Percentiles rank a stretch among this genome's conserved stretches.
phyloP scores from a whole-genome alignment of 2,329 filamentous ascomycete species.

The Coniochaeta hoffmannii region DNA sequence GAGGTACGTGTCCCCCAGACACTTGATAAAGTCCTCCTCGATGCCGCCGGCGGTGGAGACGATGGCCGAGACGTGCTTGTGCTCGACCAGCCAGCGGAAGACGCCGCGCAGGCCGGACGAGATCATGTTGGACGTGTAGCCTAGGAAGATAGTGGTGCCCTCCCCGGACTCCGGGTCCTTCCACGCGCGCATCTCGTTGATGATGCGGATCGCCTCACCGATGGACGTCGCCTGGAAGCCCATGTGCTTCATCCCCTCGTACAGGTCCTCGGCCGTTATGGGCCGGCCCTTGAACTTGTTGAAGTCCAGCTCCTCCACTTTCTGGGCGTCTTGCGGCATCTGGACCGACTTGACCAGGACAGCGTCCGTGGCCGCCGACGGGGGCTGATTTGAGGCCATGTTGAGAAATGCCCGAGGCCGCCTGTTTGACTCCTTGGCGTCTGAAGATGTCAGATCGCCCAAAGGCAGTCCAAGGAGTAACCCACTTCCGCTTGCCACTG shows the following conservation, averaged over 20 bases:
- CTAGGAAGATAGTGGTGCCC: conserved; percentile 88
- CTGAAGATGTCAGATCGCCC: background rate
- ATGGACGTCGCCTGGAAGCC: conserved; percentile 67
- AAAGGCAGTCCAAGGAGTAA: no score
- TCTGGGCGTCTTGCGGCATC: conserved; percentile 68
- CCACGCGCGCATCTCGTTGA: conserved; percentile 91
- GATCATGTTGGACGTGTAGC: conserved; percentile 96
- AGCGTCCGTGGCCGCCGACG: conserved; percentile 62
- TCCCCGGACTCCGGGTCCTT: conserved; percentile 70
- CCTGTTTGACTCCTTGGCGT: background rate
- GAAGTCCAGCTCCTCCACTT: conserved; percentile 90
- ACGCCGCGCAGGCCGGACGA: conserved; percentile 91
- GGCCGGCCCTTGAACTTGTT: conserved; percentile 66
- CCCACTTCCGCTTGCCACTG: no score
- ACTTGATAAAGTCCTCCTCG: conserved; percentile 98
- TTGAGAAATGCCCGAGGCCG: no score
- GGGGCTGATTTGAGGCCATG: conserved; percentile 38
- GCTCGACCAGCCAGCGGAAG: conserved; percentile 85
- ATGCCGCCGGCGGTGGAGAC: conserved; percentile 94
- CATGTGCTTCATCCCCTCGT: conserved; percentile 77
- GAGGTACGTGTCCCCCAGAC: conserved; percentile 87
- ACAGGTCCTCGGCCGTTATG: conserved; percentile 79
- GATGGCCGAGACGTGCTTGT: conserved; percentile 85
- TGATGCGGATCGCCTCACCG: conserved; percentile 80
- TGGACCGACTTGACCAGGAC: conserved; percentile 80